Evolutionary conservation across 306 rosid genomes (phyloP), one percentile per base, ranked within the genome.

Genomic region (Phaseolus lunatus): DNA sequence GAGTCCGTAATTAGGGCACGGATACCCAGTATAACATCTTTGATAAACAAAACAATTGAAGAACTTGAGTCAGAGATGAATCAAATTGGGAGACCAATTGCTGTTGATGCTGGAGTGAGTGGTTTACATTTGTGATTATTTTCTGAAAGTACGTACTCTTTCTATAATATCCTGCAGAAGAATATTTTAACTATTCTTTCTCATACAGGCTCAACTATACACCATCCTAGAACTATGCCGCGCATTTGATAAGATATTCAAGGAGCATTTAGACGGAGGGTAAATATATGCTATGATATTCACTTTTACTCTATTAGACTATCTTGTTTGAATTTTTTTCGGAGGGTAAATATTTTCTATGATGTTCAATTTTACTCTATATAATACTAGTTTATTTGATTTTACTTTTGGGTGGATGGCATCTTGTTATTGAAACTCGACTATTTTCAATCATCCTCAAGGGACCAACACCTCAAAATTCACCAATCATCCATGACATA

Each of bases 211-310:
- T 70, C 99, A 91, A 79, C 74, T 95, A 37, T 95, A 95, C 84
- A 89, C 97, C 73, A 91, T 95, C 81, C 82, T 95, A 79, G 99
- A 95, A 81, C 92, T 95, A 67, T 95, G 99, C 78, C 96, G 99
- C 26, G 96, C 94, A 73, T 95, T 95, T 85, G 98, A 95, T 66
- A 87, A 91, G 81, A 87, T 92, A 81, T 95, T 92, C 88, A 95
- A 95, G 90, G 99, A 95, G 88, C 99, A 95, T 81, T 84, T 95
- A 84, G 99, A 95, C 61, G 99, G 98, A 88, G 98, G 97, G 99
- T 91, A 92, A 84, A 65, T 81, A 43, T 66, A 47, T 84, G 8
- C 43, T 54, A 15, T 29, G 37, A 8, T 84, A 72, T 23, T 49
- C 29, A 2, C 67, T 22, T 70, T 79, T 33, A 9, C 74, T 80